Evolutionary conservation across 495 filamentous ascomycete species (phyloP).

Genomic region (Lasiosphaeriaceae sp.): DNA sequence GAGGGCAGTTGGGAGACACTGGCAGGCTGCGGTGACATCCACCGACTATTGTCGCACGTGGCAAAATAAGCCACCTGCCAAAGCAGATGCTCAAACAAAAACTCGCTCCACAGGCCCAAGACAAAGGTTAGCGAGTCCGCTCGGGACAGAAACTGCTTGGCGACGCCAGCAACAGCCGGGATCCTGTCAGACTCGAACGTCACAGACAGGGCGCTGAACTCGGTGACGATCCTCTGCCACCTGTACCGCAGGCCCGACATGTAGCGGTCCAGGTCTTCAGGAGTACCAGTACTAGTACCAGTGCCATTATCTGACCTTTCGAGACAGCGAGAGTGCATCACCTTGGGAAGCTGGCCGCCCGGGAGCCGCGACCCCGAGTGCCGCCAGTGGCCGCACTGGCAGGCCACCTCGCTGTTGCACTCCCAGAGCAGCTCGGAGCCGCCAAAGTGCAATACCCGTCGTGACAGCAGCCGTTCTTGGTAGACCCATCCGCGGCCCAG

Average conservation of each 20-base stretch:
- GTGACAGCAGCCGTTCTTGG: slow-evolving; percentile 11
- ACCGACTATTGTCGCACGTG: too few relatives aligned
- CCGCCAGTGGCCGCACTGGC: slow-evolving; percentile 12
- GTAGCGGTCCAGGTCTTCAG: background rate
- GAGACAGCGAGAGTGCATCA: too few relatives aligned
- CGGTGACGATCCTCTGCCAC: slow-evolving; percentile 22
- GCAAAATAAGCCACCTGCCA: background rate
- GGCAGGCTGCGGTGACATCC: too few relatives aligned
- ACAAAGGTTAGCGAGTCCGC: slow-evolving; percentile 7
- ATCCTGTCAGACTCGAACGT: slow-evolving; percentile 19
- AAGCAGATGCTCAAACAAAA: slow-evolving; percentile 6
- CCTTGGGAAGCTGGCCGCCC: slow-evolving; percentile 1
- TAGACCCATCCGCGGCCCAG: background rate
- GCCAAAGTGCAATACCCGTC: slow-evolving; percentile 16
- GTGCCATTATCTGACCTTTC: too few relatives aligned
- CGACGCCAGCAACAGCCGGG: slow-evolving; percentile 20
- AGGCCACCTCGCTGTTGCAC: background rate
- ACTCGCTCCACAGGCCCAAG: slow-evolving; percentile 23
- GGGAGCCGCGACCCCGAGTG: slow-evolving; percentile 1
- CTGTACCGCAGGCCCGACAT: background rate
- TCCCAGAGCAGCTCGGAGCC: slow-evolving; percentile 14
- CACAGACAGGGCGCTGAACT: slow-evolving; percentile 21
- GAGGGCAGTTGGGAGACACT: too few relatives aligned
- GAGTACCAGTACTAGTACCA: too few relatives aligned
- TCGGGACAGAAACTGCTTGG: slow-evolving; percentile 10